These are phyloP conservation scores for Tetragonia tetragonoides DNA, from an alignment of 148 eudicot genomes.

Conservation along the genomic window DNA sequence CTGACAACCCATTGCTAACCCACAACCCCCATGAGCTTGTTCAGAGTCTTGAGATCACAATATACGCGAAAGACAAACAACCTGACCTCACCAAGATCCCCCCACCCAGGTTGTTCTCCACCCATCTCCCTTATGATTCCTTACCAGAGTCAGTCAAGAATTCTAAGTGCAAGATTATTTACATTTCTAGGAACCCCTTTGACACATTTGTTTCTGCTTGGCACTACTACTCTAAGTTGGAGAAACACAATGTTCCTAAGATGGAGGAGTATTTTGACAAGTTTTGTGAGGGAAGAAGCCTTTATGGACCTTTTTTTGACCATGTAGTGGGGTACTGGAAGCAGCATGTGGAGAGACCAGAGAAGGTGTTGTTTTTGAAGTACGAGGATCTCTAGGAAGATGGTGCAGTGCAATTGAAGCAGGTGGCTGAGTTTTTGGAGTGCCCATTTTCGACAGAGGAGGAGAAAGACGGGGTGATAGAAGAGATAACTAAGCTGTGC, in stretches of 20 bases:
- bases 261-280: constrained; percentile 32
- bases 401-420: constrained; percentile 6
- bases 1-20: neutral
- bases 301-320: constrained; percentile 39
- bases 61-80: neutral
- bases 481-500: constrained; percentile 33
- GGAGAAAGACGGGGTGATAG: constrained; percentile 31
- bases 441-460: constrained; percentile 31
- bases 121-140: constrained; percentile 22
- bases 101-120: constrained; percentile 18
- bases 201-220: constrained; percentile 23
- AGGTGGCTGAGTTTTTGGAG: constrained; percentile 36
- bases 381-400: constrained; percentile 46
- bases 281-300: constrained; percentile 30
- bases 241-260: neutral
- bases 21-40: constrained; percentile 7
- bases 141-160: constrained; percentile 4
- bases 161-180: constrained; percentile 2
- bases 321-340: constrained; percentile 36
- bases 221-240: neutral
- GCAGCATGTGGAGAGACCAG: constrained; percentile 25
- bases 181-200: constrained; percentile 16
- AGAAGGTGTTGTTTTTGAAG: constrained; percentile 42
- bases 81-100: neutral
- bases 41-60: neutral